A percentile compares a stretch with the other conserved stretches of the same genome.
Evolutionary conservation across 179 eudicot species (phyloP).

Genomic region (Nepenthes alata): DNA sequence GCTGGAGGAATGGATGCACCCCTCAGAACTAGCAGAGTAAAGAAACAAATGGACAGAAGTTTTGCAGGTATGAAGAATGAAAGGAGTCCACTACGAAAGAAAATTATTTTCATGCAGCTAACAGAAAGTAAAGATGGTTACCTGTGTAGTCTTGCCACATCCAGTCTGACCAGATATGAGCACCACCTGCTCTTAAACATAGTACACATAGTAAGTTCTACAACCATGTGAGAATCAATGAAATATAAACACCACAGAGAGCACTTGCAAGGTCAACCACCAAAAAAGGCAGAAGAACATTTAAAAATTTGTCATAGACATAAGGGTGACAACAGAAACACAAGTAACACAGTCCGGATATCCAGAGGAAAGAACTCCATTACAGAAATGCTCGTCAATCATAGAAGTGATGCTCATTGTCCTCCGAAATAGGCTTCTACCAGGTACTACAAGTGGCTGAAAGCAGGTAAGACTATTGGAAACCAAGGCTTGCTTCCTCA

Average conservation of each 20-base stretch:
- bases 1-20: no score
- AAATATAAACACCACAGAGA: background rate
- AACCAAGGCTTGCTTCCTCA: no score
- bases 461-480: no score
- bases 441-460: no score
- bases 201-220: slow-evolving; percentile 3
- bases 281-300: no score
- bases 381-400: no score
- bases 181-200: slow-evolving; percentile 51
- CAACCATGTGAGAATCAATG: slow-evolving; percentile 1
- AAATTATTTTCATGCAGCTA: background rate
- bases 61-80: background rate
- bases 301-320: background rate
- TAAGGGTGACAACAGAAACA: background rate
- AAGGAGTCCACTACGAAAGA: background rate
- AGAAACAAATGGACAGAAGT: background rate
- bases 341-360: background rate
- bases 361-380: no score
- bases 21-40: no score
- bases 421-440: no score
- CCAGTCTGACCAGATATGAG: slow-evolving; percentile 98
- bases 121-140: slow-evolving; percentile 10
- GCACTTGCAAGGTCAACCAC: background rate
- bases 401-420: no score
- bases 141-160: slow-evolving; percentile 99